Percentiles rank a stretch among this genome's conserved stretches.
Evolutionary conservation across 495 filamentous ascomycete genomes (phyloP).

Genomic region (Tuber indicum): DNA sequence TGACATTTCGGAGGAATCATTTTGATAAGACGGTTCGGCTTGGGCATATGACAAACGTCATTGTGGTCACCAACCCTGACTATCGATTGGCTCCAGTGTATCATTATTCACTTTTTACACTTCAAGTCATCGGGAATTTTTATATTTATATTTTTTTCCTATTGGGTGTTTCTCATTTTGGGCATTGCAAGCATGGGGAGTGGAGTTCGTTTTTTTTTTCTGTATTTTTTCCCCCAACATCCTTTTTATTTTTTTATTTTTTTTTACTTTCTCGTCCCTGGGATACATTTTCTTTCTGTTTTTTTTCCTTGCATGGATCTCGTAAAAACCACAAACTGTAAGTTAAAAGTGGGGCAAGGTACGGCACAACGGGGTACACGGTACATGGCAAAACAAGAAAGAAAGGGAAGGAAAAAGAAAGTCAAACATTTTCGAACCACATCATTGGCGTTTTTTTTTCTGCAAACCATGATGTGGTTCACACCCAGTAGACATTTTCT

Average conservation of each 20-base stretch:
- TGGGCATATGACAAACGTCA: slow-evolving; percentile 6
- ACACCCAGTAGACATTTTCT: background rate
- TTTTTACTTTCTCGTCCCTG: slow-evolving; percentile 10
- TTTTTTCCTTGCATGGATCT: background rate
- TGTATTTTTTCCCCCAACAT: slow-evolving; percentile 22
- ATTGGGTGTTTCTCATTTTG: slow-evolving; percentile 29
- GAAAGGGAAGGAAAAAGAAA: slow-evolving; percentile 11
- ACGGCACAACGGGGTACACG: background rate
- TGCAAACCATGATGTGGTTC: slow-evolving; percentile 1
- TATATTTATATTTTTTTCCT: slow-evolving; percentile 3
- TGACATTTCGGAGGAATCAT: slow-evolving; percentile 23
- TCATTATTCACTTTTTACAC: slow-evolving; percentile 26
- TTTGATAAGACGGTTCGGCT: slow-evolving; percentile 16
- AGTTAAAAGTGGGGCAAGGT: background rate
- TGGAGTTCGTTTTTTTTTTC: slow-evolving; percentile 13
- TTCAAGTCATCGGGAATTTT: slow-evolving; percentile 21
- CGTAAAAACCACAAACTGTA: background rate
- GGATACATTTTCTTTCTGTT: slow-evolving; percentile 33
- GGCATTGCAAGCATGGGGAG: slow-evolving; percentile 34
- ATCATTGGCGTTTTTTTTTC: background rate
- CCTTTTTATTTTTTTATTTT: slow-evolving; percentile 22
- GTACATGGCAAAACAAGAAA: background rate
- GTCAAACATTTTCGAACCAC: background rate
- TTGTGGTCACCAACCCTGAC: background rate
- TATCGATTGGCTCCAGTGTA: slow-evolving; percentile 26